Evolutionary conservation across 768 basidiomycete species (phyloP), one percentile per base, ranked within the genome.

Genomic region (Holtermanniella nyarrowii): DNA sequence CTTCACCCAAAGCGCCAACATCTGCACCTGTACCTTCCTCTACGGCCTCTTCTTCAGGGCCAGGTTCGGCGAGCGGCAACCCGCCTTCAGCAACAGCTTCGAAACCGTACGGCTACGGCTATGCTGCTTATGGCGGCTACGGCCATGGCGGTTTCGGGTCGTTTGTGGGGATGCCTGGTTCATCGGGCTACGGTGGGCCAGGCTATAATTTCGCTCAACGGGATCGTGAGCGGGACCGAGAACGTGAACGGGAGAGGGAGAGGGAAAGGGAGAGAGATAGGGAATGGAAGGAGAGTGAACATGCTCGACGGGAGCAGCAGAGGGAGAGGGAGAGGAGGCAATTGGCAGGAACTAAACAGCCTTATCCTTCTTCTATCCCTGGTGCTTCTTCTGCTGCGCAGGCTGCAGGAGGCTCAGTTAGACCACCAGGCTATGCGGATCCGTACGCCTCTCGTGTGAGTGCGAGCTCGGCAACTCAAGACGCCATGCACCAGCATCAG

Each of bases 291-390:
- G 43, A 52, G 42, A 43, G 11, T 5, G 45, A n/a, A 39, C 10
- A 42, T 11, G 21, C 16, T n/a, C 31, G 31, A 37, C 31, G 31
- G 7, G 31, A 37, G 7, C 31, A 43, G 12, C 57, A 56, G 20
- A 48, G 50, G 25, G 57, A 59, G 27, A 41, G 44, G 24, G 57
- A 52, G 40, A 14, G 43, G 42, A 18, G 54, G 41, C 41, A 48
- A 49, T 27, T 42, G 26, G 21, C 45, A 39, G 16, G 21, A 52
- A 18, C 27, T 48, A 44, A 23, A 37, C 7, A 37, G 31, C 31
- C 31, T 37, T 37, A 37, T 16, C 31, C 31, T 37, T 37, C 31
- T 7, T 37, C 31, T 16, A 37, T 37, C 16, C 31, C 31, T 16
- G 31, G 10, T 16, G 31, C 31, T 16, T 7, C 31, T 16, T 7